phyloP scores from a whole-genome alignment of 352 stramenopile genomes.

The Plasmopara halstedii region DNA sequence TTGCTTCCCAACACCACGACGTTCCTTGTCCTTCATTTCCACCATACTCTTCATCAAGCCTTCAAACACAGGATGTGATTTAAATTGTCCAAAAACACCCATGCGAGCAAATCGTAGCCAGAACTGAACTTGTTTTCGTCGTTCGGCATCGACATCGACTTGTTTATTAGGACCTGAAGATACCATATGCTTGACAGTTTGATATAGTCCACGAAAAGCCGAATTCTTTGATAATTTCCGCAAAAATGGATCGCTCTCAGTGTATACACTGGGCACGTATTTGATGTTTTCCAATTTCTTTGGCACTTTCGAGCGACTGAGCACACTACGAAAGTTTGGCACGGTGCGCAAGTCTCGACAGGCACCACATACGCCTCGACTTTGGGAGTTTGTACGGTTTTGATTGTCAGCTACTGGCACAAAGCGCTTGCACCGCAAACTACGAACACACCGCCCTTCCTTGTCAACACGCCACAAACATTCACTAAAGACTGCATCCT shows the following conservation, averaged over 20 bases:
- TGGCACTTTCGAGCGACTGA: constrained; percentile 58
- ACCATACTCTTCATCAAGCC: constrained; percentile 74
- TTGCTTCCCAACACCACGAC: constrained; percentile 72
- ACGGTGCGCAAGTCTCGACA: constrained; percentile 59
- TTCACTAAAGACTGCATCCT: constrained; percentile 72
- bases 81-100: constrained; percentile 66
- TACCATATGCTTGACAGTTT: constrained; percentile 38
- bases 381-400: constrained; percentile 13
- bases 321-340: constrained; percentile 68
- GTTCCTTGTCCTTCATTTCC: constrained; percentile 76
- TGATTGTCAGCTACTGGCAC: constrained; percentile 21
- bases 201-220: constrained; percentile 57
- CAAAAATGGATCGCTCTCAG: constrained; percentile 68
- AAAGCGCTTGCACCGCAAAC: constrained; percentile 51
- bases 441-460: constrained; percentile 59
- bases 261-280: constrained; percentile 68
- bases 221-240: constrained; percentile 74
- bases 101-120: constrained; percentile 70
- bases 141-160: constrained; percentile 7
- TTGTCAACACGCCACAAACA: constrained; percentile 80
- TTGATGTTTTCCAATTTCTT: constrained; percentile 79
- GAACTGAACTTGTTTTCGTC: constrained; percentile 43
- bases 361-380: constrained; percentile 47
- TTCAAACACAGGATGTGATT: constrained; percentile 66
- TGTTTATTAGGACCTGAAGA: constrained; percentile 1